Evolutionary conservation across 2,329 filamentous ascomycete genomes (phyloP).

Genomic region (Tolypocladium nubicola): DNA sequence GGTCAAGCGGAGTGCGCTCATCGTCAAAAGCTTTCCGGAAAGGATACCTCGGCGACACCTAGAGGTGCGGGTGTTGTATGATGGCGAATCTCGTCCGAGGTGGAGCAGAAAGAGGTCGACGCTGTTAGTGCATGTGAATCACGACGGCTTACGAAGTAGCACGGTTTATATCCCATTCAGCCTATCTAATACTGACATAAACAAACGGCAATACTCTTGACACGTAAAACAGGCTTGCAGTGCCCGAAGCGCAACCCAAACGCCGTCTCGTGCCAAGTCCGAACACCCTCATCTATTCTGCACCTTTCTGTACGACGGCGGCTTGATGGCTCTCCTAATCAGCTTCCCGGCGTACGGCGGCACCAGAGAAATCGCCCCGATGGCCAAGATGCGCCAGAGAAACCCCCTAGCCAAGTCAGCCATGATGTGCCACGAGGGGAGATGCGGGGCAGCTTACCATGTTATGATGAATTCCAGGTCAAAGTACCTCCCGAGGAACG

Average conservation of each 20-base stretch:
- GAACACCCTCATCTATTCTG: constrained; percentile 44
- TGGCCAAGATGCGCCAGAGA: constrained; percentile 76
- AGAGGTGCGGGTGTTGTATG: too few species aligned
- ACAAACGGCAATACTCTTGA: background rate
- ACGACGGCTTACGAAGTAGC: background rate
- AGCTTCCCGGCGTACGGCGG: constrained; percentile 84
- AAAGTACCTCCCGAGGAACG: constrained; percentile 84
- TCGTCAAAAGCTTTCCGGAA: background rate
- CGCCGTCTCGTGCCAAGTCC: background rate
- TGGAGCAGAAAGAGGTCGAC: too few species aligned
- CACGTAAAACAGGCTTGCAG: background rate
- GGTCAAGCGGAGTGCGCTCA: background rate
- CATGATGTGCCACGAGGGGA: background rate
- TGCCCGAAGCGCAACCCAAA: constrained; percentile 2
- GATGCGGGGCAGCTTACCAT: constrained; percentile 32
- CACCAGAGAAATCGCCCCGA: constrained; percentile 68
- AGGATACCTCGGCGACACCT: background rate
- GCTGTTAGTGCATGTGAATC: too few species aligned
- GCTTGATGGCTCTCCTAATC: constrained; percentile 74
- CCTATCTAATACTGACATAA: background rate
- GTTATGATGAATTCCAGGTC: constrained; percentile 72
- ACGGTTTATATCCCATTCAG: background rate
- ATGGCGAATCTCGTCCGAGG: too few species aligned
- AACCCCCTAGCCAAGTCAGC: constrained; percentile 49
- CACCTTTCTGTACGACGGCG: constrained; percentile 92